phyloP scores from a whole-genome alignment of 371 early-diverging fungal species.

The Basidiobolus meristosporus region DNA sequence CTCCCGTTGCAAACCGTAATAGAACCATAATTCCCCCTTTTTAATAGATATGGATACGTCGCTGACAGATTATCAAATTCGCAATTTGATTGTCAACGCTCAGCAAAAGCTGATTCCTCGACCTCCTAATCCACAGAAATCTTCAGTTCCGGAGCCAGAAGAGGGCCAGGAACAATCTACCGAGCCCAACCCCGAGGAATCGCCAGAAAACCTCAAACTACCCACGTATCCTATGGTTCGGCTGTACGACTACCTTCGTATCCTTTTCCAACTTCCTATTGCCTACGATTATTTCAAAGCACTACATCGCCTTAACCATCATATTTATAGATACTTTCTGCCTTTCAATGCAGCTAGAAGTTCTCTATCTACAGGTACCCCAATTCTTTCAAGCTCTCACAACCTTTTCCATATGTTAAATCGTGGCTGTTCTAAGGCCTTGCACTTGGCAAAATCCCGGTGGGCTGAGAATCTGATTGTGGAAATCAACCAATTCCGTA shows the following conservation, averaged over 20 bases:
- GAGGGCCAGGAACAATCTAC: no score
- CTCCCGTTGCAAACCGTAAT: neutral
- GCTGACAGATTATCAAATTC: slow-evolving; percentile 22
- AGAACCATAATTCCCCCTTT: no score
- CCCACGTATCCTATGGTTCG: slow-evolving; percentile 1
- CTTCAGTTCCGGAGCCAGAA: neutral
- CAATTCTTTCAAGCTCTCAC: neutral
- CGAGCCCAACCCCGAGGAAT: no score
- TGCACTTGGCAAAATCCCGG: neutral
- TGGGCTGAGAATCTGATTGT: neutral
- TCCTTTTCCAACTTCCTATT: neutral
- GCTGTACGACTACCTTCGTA: neutral
- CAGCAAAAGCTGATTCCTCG: slow-evolving; percentile 23
- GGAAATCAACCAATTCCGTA: neutral
- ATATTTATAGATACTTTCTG: slow-evolving; percentile 34
- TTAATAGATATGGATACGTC: slow-evolving; percentile 24
- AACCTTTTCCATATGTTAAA: neutral
- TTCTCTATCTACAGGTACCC: slow-evolving; percentile 29
- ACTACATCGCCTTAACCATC: slow-evolving; percentile 42
- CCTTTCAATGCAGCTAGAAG: slow-evolving; percentile 39
- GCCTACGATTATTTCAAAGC: slow-evolving; percentile 4
- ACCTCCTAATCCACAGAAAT: neutral
- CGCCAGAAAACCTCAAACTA: no score
- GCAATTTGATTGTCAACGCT: slow-evolving; percentile 19
- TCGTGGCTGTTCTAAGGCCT: neutral